These are phyloP conservation scores for Xylariaceae sp. DNA, from an alignment of 2,329 filamentous ascomycete species.

Conservation along the genomic window DNA sequence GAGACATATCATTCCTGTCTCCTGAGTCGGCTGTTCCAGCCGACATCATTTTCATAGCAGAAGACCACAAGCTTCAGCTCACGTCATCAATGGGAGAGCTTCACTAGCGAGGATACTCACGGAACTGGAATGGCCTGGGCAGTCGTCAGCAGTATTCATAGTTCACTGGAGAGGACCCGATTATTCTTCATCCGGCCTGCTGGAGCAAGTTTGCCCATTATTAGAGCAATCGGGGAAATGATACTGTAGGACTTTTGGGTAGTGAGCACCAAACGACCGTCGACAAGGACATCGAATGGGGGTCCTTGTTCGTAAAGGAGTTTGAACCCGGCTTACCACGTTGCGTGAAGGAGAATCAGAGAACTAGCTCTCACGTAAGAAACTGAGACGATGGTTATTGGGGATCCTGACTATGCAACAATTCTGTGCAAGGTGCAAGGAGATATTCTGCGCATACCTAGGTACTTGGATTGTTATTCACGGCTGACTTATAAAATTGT, in stretches of 20 bases:
- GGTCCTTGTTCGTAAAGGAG: conserved; percentile 4
- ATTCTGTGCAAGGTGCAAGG: background rate
- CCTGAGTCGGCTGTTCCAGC: conserved; percentile 16
- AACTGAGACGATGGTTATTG: background rate
- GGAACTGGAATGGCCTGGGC: conserved; percentile 11
- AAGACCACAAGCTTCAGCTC: background rate
- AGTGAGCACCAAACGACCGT: background rate
- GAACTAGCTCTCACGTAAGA: conserved; percentile 25
- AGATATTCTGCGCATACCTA: too few species aligned
- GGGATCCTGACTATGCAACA: background rate
- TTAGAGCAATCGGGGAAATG: conserved; percentile 4
- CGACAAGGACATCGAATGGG: conserved; percentile 2
- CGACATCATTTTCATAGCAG: conserved; percentile 4
- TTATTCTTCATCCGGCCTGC: conserved; percentile 7
- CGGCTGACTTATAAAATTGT: background rate
- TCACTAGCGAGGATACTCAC: background rate
- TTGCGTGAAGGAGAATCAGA: conserved; percentile 16
- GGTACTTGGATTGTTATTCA: background rate
- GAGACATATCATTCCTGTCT: conserved; percentile 25
- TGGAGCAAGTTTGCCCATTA: conserved; percentile 16
- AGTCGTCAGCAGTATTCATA: conserved; percentile 3
- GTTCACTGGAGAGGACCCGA: too few species aligned
- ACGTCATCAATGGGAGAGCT: background rate
- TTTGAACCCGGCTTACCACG: conserved; percentile 22
- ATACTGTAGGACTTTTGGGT: conserved; percentile 12